phyloP scores from a whole-genome alignment of 805 yeast species.

The Cyberlindnera americana region DNA sequence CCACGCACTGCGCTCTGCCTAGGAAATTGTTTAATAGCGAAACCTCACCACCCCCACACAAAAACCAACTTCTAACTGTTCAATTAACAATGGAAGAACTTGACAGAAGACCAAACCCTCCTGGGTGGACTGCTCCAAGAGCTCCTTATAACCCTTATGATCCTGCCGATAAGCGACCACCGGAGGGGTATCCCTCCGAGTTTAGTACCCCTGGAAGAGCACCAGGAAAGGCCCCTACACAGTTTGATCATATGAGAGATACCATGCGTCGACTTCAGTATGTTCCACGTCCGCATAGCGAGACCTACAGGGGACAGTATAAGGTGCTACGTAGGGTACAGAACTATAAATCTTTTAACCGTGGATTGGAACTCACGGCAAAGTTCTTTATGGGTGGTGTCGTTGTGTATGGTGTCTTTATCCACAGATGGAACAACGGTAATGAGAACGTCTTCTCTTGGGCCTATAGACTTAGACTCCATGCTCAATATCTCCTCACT shows the following conservation, averaged over 20 bases:
- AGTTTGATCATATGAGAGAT: constrained; percentile 62
- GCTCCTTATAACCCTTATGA: constrained; percentile 72
- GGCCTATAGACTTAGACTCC: constrained; percentile 59
- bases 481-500: constrained; percentile 48
- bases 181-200: constrained; percentile 85
- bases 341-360: constrained; percentile 48
- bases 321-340: constrained; percentile 63
- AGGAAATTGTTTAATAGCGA: too few relatives aligned
- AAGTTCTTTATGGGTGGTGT: constrained; percentile 46
- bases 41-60: too few relatives aligned
- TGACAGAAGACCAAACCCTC: constrained; percentile 69
- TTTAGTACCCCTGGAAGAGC: constrained; percentile 62
- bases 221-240: constrained; percentile 64
- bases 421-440: constrained; percentile 83
- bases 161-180: constrained; percentile 69
- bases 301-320: constrained; percentile 73
- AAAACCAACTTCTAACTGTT: too few relatives aligned
- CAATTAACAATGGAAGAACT: constrained; percentile 26
- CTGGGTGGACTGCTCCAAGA: constrained; percentile 71
- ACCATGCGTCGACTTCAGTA: constrained; percentile 73
- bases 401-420: constrained; percentile 59
- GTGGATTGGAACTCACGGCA: constrained; percentile 60
- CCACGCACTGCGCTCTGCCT: too few relatives aligned
- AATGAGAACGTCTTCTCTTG: constrained; percentile 70
- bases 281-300: constrained; percentile 74